Evolutionary conservation across 768 basidiomycete genomes (phyloP), one percentile per base, ranked within the genome.

Genomic region (Mycena capillaripes): DNA sequence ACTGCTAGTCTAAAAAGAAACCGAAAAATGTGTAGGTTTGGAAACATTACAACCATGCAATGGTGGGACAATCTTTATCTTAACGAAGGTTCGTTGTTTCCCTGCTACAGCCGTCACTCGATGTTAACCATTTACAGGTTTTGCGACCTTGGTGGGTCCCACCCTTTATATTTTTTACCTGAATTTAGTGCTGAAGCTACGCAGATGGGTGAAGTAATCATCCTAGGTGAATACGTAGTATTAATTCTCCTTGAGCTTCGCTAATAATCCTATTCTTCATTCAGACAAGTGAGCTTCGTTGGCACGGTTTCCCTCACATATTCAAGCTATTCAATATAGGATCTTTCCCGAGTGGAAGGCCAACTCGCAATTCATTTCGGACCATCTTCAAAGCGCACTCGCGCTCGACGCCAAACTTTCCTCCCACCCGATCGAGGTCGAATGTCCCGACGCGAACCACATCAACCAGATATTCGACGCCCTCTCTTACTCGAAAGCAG

Each of bases 391-490:
- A 66, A 83, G 86, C n/a, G 97, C 97, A 17, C 87, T 98, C 30
- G 82, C 84, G 38, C 88, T 97, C 56, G 97, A 99, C 78, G 89
- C 95, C 2, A 95, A 95, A 78, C 83, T 91, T 11, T 95, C 95
- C 25, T 96, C 95, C 14, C 97, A 99, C 80, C 94, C 97, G 1
- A 94, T 99, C 76, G 95, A 98, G 80, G 95, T 97, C 30, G 92
- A 93, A 17, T 95, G 94, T 78, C 93, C 92, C 0, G 95, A 97
- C 79, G 93, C 95, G 10, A 93, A 94, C 77, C 88, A 92, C 75
- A 95, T 96, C 78, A 93, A 93, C 76, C 92, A 97, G 91, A 96
- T 97, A 70, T 97, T 98, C 78, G 97, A 97, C 78, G 88, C 90
- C 6, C 84, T 98, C 61, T 95, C 93, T 3, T 97, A 97, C 81